These are phyloP conservation scores for Sclerotiophoma versabilis DNA, from an alignment of 2,329 filamentous ascomycete genomes.

Conservation along the genomic window DNA sequence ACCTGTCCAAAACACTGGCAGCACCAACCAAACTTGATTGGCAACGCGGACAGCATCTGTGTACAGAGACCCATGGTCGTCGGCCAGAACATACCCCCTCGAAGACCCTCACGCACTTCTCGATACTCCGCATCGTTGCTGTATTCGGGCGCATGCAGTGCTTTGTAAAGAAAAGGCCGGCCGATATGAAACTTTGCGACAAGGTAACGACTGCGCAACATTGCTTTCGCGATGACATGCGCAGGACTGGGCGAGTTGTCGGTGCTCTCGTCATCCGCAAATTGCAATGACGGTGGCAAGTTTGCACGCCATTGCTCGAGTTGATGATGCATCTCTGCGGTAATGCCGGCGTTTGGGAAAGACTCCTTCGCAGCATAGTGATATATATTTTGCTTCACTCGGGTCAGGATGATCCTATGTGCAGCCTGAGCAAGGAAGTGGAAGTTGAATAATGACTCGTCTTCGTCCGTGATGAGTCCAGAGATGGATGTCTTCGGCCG, in stretches of 20 bases:
- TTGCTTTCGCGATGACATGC: constrained; percentile 49
- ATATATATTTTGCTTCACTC: constrained; percentile 60
- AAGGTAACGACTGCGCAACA: constrained; percentile 48
- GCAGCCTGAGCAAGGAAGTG: constrained; percentile 65
- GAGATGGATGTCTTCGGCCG: constrained; percentile 45
- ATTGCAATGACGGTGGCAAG: constrained; percentile 58
- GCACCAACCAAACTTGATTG: constrained; percentile 50
- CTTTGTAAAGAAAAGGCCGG: constrained; percentile 49
- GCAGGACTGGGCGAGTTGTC: constrained; percentile 43
- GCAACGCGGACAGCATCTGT: constrained; percentile 46
- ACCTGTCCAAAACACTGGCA: constrained; percentile 49
- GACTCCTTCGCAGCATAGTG: constrained; percentile 54
- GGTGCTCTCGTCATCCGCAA: constrained; percentile 46
- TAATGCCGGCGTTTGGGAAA: constrained; percentile 56
- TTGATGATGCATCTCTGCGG: constrained; percentile 61
- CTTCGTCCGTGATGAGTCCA: constrained; percentile 51
- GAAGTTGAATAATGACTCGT: constrained; percentile 64
- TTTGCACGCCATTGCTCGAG: constrained; percentile 63
- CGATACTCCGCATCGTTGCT: constrained; percentile 43
- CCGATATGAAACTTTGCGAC: constrained; percentile 50
- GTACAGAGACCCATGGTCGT: constrained; percentile 46
- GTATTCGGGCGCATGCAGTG: constrained; percentile 40
- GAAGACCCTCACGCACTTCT: constrained; percentile 38
- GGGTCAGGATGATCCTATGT: constrained; percentile 63
- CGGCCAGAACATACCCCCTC: constrained; percentile 48